Evolutionary conservation across 345 rosid genomes (phyloP).

Genomic region (Nasturtium officinale): DNA sequence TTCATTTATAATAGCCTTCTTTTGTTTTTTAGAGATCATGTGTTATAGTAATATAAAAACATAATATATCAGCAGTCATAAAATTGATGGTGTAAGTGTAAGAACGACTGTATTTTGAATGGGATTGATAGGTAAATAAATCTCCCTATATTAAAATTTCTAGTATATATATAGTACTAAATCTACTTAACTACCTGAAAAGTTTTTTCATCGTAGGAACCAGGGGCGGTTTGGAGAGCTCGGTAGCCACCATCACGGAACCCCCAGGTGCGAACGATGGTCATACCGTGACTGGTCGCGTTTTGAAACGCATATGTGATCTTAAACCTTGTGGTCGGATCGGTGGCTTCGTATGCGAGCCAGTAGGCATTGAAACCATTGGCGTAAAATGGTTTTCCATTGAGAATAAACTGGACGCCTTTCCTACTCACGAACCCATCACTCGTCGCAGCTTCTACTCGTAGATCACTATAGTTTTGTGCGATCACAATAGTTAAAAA

Average conservation of each 20-base stretch:
- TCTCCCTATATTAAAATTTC: background rate
- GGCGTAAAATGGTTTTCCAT: conserved; percentile 40
- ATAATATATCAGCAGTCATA: too few relatives aligned
- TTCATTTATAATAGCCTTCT: background rate
- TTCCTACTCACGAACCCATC: conserved; percentile 38
- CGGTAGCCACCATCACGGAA: conserved; percentile 39
- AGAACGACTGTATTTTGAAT: background rate
- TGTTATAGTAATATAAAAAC: background rate
- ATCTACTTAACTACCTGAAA: conserved; percentile 24
- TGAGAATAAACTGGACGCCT: conserved; percentile 35
- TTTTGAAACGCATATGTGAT: conserved; percentile 32
- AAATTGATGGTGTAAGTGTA: background rate
- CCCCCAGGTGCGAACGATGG: conserved; percentile 40
- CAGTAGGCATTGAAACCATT: conserved; percentile 42
- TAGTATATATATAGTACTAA: background rate
- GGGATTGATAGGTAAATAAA: too few relatives aligned
- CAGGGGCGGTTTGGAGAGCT: conserved; percentile 39
- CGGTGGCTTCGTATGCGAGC: conserved; percentile 42
- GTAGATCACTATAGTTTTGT: conserved; percentile 15
- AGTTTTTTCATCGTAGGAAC: conserved; percentile 31
- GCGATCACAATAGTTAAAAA: conserved; percentile 34
- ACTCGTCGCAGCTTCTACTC: conserved; percentile 15
- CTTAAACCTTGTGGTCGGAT: conserved; percentile 37
- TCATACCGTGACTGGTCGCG: conserved; percentile 26
- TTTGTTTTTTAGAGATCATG: background rate